Evolutionary conservation across 305 asterid genomes (phyloP), one percentile per base, ranked within the genome.

Genomic region (Solanum chacoense): DNA sequence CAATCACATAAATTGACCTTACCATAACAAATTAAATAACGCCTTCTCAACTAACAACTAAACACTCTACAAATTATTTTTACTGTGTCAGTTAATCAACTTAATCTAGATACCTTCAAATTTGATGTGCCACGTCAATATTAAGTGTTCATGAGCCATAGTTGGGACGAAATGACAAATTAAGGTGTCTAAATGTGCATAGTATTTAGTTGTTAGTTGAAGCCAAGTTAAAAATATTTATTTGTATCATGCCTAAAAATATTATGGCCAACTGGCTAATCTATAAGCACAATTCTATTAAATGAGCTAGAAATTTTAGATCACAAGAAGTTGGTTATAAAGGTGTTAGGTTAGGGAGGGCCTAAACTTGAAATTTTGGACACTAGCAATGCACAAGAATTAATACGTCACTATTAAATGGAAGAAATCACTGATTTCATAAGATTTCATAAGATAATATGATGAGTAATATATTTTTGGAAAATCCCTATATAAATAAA

Each of bases 401-500:
- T 26, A 83, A 83, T 45, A 55, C 11, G 1, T 29, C 40, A 29
- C 2, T 16, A 81, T 80, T 32, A 3, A 32, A n/a, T n/a, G n/a
- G n/a, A n/a, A 40, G 34, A 40, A 40, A 40, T 11, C 50, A 40
- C 50, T 0, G 16, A 40, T 40, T 40, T 40, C 45, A 31, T 31
- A 31, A 3, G 38, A 36, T 7, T 35, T 35, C 3, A 32, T 32
- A 32, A 32, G 34, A 32, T 32, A 32, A 34, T 40, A 40, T 40
- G 50, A 40, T 40, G 16, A 42, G 20, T 42, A 42, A 42, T 42
- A 42, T 42, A 42, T 42, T 42, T 42, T 42, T 0, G 0, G 0
- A 12, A 42, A 0, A 42, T 0, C 59, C 59, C 59, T 42, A 0
- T 13, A 45, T 0, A 45, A 0, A 45, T 45, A 45, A 0, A 45